These are phyloP conservation scores for Penicillium atrosanguineum DNA, from an alignment of 495 filamentous ascomycete species.

Conservation along the genomic window DNA sequence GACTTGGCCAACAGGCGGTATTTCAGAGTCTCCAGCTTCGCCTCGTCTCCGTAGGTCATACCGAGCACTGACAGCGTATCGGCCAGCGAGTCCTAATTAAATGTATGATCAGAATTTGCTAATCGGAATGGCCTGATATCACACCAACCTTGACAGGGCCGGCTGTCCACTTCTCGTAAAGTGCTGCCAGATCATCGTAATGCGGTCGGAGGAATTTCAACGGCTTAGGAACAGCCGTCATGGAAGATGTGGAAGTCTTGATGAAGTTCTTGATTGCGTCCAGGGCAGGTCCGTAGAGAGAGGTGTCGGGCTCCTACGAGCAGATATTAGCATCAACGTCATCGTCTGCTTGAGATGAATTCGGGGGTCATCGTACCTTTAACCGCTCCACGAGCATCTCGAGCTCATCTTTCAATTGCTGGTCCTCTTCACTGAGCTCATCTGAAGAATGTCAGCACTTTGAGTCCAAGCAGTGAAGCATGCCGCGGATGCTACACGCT, in stretches of 20 bases:
- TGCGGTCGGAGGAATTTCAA: constrained; percentile 97
- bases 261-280: constrained; percentile 96
- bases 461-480: constrained; percentile 1
- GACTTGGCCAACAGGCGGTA: constrained; percentile 89
- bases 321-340: constrained; percentile 27
- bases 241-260: constrained; percentile 97
- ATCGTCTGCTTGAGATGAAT: constrained; percentile 7
- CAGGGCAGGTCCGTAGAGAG: constrained; percentile 86
- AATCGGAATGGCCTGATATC: background rate
- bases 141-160: constrained; percentile 72
- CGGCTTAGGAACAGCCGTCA: constrained; percentile 98
- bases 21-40: constrained; percentile 91
- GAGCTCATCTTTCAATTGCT: constrained; percentile 95
- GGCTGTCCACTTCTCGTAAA: constrained; percentile 84
- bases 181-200: constrained; percentile 78
- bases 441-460: constrained; percentile 44
- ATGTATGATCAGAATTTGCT: constrained; percentile 3
- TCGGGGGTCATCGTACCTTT: constrained; percentile 57
- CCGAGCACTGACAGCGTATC: constrained; percentile 96
- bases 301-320: constrained; percentile 74
- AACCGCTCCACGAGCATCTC: constrained; percentile 97
- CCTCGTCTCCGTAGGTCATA: constrained; percentile 98
- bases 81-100: constrained; percentile 68
- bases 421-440: constrained; percentile 96
- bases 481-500: constrained; percentile 9